These are phyloP conservation scores for Pelargonium myrrhifolium DNA, from an alignment of 441 rosid species.

Conservation along the genomic window DNA sequence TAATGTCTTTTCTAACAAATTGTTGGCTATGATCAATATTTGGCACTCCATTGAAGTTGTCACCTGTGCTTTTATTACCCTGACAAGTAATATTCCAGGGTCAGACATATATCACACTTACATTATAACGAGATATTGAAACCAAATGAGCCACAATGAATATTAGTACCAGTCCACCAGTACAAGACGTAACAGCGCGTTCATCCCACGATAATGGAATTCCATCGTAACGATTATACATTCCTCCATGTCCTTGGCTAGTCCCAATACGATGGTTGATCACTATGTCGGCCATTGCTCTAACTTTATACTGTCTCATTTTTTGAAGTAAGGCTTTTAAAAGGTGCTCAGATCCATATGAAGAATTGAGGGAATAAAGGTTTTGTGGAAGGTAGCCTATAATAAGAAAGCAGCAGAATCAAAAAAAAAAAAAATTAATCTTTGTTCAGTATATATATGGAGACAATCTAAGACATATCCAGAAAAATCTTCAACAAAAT, in stretches of 20 bases:
- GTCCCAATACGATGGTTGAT: conserved; percentile 94
- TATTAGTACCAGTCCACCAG: conserved; percentile 69
- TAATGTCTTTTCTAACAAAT: conserved; percentile 80
- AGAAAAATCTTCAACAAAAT: background rate
- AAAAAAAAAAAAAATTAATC: conserved; percentile 5
- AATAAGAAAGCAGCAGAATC: background rate
- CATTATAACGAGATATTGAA: background rate
- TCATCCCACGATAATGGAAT: conserved; percentile 76
- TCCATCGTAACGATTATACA: conserved; percentile 85
- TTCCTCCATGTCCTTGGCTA: conserved; percentile 70
- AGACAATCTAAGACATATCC: background rate
- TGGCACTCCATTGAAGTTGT: conserved; percentile 84
- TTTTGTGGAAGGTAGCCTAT: conserved; percentile 92
- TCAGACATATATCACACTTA: conserved; percentile 11
- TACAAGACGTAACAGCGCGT: conserved; percentile 81
- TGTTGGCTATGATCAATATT: conserved; percentile 81
- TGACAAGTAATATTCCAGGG: conserved; percentile 20
- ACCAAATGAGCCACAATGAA: background rate
- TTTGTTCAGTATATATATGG: background rate
- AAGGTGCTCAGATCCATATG: conserved; percentile 77
- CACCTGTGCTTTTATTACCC: conserved; percentile 84
- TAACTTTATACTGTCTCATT: conserved; percentile 67
- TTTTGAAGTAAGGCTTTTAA: conserved; percentile 58
- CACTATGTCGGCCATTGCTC: conserved; percentile 95
- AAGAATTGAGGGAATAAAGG: conserved; percentile 68